phyloP scores from a whole-genome alignment of 805 yeast genomes.

The Spathaspora sp. region DNA sequence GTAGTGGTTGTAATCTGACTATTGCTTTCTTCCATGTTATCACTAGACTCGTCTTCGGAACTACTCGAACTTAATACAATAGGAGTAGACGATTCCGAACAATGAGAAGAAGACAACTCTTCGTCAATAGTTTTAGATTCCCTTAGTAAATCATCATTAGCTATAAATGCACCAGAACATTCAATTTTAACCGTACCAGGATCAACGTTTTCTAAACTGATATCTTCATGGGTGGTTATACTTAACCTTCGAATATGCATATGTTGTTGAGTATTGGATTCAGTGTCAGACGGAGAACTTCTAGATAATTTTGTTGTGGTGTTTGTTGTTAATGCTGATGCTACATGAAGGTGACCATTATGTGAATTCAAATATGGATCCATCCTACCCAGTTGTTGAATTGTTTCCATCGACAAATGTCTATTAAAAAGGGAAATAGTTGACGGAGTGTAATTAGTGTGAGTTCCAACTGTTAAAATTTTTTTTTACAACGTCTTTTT shows the following conservation, averaged over 20 bases:
- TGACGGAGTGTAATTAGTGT: neutral
- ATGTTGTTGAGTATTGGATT: neutral
- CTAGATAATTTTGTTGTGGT: neutral
- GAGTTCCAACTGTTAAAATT: neutral
- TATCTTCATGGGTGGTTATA: conserved; percentile 5
- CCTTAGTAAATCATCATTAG: conserved; percentile 36
- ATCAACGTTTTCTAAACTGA: conserved; percentile 20
- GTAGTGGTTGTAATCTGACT: neutral
- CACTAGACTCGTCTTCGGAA: conserved; percentile 12
- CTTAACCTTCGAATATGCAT: neutral
- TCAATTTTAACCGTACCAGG: conserved; percentile 41
- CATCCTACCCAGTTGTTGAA: neutral
- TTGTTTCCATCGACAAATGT: neutral
- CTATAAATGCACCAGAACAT: conserved; percentile 44
- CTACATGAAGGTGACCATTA: neutral
- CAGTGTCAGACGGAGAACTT: neutral
- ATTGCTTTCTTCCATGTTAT: neutral
- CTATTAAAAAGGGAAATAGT: neutral
- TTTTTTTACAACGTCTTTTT: neutral
- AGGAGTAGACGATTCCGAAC: conserved; percentile 19
- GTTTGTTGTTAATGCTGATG: neutral
- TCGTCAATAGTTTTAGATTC: conserved; percentile 7
- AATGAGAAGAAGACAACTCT: conserved; percentile 7
- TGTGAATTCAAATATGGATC: neutral
- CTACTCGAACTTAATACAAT: conserved; percentile 2